These are phyloP conservation scores for Begonia loranthoides DNA, from an alignment of 306 rosid species.

Conservation along the genomic window DNA sequence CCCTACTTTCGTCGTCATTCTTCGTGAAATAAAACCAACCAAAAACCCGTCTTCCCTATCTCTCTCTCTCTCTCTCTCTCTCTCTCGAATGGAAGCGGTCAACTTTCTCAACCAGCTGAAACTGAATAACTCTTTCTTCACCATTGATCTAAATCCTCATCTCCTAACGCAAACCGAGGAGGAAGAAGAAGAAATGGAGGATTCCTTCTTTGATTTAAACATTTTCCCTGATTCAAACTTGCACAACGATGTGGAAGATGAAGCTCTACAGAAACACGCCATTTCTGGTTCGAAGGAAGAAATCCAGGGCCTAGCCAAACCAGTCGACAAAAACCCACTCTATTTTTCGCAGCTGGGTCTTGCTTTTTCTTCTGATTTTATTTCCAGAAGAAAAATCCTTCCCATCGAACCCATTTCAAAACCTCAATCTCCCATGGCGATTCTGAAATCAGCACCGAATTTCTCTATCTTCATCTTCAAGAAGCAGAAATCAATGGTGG, in stretches of 20 bases:
- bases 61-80: slow-evolving; percentile 3
- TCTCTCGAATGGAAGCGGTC: slow-evolving; percentile 47
- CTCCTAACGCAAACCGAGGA: background rate
- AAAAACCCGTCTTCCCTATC: slow-evolving; percentile 5
- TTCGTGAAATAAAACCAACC: slow-evolving; percentile 6
- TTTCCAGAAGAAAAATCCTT: slow-evolving; percentile 65
- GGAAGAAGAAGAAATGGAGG: slow-evolving; percentile 45
- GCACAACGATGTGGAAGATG: slow-evolving; percentile 15
- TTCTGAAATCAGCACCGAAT: slow-evolving; percentile 67
- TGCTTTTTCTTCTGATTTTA: slow-evolving; percentile 32
- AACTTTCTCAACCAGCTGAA: slow-evolving; percentile 70
- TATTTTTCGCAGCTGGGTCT: slow-evolving; percentile 12
- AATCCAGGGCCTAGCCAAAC: slow-evolving; percentile 1
- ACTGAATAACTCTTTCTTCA: slow-evolving; percentile 15
- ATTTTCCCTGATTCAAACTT: slow-evolving; percentile 20
- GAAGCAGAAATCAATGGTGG: slow-evolving; percentile 24
- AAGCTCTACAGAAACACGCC: slow-evolving; percentile 8
- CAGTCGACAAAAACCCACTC: slow-evolving; percentile 3
- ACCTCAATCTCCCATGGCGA: slow-evolving; percentile 81
- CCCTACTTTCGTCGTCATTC: background rate
- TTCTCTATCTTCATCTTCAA: slow-evolving; percentile 48
- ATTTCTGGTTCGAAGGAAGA: background rate
- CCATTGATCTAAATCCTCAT: slow-evolving; percentile 8
- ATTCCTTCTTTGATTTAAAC: slow-evolving; percentile 86
- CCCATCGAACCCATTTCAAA: slow-evolving; percentile 58